phyloP scores from a whole-genome alignment of 345 rosid genomes.

The Gossypium ekmanianum region DNA sequence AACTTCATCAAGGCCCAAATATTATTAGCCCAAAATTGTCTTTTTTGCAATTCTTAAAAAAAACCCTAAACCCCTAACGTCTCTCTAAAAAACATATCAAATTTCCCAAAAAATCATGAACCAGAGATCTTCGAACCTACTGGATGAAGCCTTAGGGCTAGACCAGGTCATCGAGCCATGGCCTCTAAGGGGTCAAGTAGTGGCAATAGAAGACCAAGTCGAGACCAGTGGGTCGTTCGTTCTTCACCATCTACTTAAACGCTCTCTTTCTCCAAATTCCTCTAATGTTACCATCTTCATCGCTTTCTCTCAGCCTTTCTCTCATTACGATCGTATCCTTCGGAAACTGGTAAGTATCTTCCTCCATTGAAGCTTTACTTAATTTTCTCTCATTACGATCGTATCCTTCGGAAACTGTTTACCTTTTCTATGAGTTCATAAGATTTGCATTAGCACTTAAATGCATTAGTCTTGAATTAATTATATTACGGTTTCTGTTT shows the following conservation, averaged over 20 bases:
- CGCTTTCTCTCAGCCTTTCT: slow-evolving; percentile 74
- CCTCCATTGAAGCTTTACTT: neutral
- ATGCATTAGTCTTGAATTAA: neutral
- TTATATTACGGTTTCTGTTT: neutral
- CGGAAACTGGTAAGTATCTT: slow-evolving; percentile 58
- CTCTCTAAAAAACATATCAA: neutral
- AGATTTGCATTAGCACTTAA: neutral
- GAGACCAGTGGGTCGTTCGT: slow-evolving; percentile 79
- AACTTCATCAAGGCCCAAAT: neutral
- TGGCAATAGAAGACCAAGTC: slow-evolving; percentile 71
- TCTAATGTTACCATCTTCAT: slow-evolving; percentile 52
- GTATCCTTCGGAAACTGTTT: slow-evolving; percentile 53
- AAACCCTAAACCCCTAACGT: slow-evolving; percentile 9
- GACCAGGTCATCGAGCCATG: slow-evolving; percentile 35
- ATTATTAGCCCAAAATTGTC: neutral
- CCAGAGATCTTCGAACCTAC: slow-evolving; percentile 40
- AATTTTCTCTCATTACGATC: slow-evolving; percentile 61
- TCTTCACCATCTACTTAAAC: slow-evolving; percentile 79
- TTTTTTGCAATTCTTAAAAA: neutral
- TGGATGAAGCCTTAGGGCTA: slow-evolving; percentile 69
- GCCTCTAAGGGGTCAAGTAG: slow-evolving; percentile 47
- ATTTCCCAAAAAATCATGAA: slow-evolving; percentile 28
- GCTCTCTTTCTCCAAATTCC: slow-evolving; percentile 48
- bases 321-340: slow-evolving; percentile 82
- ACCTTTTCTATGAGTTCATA: neutral